Base-by-base conservation (phyloP, 352 stramenopile species). In the Stramenopiles sp. region DNA sequence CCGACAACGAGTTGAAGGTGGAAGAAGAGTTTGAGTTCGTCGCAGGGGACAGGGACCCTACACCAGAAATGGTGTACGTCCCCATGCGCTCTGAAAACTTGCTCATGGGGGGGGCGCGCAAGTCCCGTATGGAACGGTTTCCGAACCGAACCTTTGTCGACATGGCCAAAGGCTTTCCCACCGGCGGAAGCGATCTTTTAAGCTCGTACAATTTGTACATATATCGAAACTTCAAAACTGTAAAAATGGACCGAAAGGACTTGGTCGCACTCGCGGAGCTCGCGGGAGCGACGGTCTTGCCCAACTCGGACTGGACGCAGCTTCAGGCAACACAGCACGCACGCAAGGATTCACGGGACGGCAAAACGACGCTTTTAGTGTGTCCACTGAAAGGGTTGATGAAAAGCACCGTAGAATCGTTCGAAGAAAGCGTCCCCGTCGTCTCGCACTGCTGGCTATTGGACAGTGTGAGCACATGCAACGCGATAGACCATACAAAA, bases 391-490 rank as follows among this genome's bases (percentile, higher is more conserved):
- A 35, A 6, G 53, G 53, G 12, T 35, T 71, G 53, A 4, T 33
- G 4, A 2, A 35, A 2, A 2, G 6, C 35, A 33, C 6, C 33
- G 53, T 33, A 2, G 35, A 71, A 6, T 2, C 53, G 35, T 6
- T 35, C 35, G 53, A 71, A 6, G 31, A 71, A 71, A 6, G 6
- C 2, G 35, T 71, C 6, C 35, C 33, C 12, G 53, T 71, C 35
- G 53, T 71, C 2, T 35, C 33, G 33, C 53, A 71, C 35, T 35
- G 31, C 2, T 71, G 53, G 53, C 35, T 71, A 6, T 6, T 71
- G 6, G 53, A 71, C 35, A 71, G 31, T 71, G 53, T 71, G 31
- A 71, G 53, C 12, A n/a, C n/a, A n/a, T n/a, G n/a, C n/a, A n/a
- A n/a, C n/a, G n/a, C n/a, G n/a, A n/a, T n/a, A n/a, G n/a, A n/a